Percentiles rank a stretch among this genome's conserved stretches.
phyloP scores from a whole-genome alignment of 2,329 filamentous ascomycete genomes.

The Epichloe coenophiala region DNA sequence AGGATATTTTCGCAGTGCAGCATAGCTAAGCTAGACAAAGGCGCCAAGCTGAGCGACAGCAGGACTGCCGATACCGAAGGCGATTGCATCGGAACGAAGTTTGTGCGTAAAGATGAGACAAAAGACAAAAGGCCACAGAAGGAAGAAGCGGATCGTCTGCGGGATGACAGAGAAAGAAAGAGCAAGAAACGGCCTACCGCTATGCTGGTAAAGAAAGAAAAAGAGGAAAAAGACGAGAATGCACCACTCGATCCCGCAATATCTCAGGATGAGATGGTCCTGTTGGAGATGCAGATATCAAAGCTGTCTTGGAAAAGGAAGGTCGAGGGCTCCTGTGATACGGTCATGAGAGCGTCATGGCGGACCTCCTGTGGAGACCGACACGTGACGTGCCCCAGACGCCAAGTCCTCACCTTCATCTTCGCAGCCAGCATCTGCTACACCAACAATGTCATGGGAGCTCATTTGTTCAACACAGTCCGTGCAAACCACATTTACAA shows the following conservation, averaged over 20 bases:
- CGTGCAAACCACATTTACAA: too few relatives aligned
- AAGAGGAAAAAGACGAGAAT: neutral
- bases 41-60: conserved; percentile 23
- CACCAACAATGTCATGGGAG: neutral
- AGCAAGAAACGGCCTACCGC: neutral
- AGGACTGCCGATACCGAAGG: conserved; percentile 23
- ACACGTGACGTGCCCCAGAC: conserved; percentile 15
- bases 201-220: neutral
- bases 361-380: conserved; percentile 8
- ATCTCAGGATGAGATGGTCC: conserved; percentile 14
- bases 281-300: conserved; percentile 12
- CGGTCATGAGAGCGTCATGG: conserved; percentile 13
- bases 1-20: conserved; percentile 50
- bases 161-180: neutral
- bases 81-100: conserved; percentile 23
- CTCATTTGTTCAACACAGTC: too few relatives aligned
- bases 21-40: conserved; percentile 29
- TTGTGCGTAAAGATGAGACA: neutral
- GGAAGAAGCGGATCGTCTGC: neutral
- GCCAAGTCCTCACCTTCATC: too few relatives aligned
- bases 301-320: conserved; percentile 7
- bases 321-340: conserved; percentile 7
- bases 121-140: neutral
- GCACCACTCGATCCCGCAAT: neutral
- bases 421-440: neutral